phyloP scores from a whole-genome alignment of 1,139 yeast species.

The Yamadazyma mexicana region DNA sequence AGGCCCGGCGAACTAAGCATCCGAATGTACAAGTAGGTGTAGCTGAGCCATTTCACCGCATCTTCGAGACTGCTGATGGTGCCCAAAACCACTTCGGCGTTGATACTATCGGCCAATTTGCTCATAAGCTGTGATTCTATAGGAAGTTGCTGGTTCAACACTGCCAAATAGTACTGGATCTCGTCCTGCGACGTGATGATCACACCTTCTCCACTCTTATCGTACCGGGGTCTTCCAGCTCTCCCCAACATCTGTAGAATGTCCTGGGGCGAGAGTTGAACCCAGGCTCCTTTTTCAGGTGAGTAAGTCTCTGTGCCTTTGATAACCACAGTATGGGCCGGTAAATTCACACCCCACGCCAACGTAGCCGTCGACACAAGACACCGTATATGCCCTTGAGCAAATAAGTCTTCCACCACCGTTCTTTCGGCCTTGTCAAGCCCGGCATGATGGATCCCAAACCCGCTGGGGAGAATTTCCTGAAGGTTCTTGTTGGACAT shows the following conservation, averaged over 20 bases:
- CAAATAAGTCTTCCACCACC: constrained; percentile 81
- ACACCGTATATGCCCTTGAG: constrained; percentile 80
- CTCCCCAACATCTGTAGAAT: constrained; percentile 94
- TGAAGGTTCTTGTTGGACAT: constrained; percentile 57
- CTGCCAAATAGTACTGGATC: constrained; percentile 83
- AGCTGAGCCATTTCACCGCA: constrained; percentile 76
- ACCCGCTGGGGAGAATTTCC: constrained; percentile 66
- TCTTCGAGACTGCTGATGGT: constrained; percentile 60
- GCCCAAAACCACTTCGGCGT: constrained; percentile 86
- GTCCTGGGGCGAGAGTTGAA: constrained; percentile 89
- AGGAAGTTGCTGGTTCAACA: constrained; percentile 86
- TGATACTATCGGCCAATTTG: constrained; percentile 68
- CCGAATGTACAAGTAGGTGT: constrained; percentile 77
- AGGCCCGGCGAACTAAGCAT: constrained; percentile 73
- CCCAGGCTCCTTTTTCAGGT: constrained; percentile 88
- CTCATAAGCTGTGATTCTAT: constrained; percentile 86
- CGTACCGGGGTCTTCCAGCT: constrained; percentile 97
- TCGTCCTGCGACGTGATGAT: constrained; percentile 87
- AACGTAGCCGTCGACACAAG: constrained; percentile 92
- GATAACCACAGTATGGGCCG: constrained; percentile 94
- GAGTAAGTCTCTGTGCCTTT: constrained; percentile 95
- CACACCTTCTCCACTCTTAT: constrained; percentile 89
- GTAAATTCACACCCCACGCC: constrained; percentile 98
- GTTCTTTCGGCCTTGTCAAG: constrained; percentile 71
- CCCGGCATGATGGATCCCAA: constrained; percentile 97